Evolutionary conservation across 371 early-diverging fungal species (phyloP), one percentile per base, ranked within the genome.

Genomic region (Massospora cicadina): DNA sequence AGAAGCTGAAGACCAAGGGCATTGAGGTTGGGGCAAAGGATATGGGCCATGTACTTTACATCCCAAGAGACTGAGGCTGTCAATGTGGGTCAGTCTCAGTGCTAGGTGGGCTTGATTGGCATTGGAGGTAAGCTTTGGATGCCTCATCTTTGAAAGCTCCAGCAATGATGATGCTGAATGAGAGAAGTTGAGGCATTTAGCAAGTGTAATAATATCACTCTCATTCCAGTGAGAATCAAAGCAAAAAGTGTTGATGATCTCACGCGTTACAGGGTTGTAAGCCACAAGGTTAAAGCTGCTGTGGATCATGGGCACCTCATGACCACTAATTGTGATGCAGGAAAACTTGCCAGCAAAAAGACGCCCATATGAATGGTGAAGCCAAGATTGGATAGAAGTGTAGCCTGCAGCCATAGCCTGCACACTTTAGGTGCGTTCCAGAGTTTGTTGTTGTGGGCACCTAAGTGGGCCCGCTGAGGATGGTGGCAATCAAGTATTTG

Each of bases 211-310:
- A 12, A 79, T 74, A 69, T 89, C 89, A 21, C 80, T 79, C 0
- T 69, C 68, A 3, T 86, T 85, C 56, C 80, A 76, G 68, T 86
- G 85, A 0, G 88, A 87, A 73, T 91, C 90, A 67, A 87, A 91
- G 12, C 81, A 74, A 5, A 79, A 82, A 23, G 79, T 72, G 64
- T 89, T 85, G 60, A 86, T 62, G 1, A 90, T 69, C 2, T 79
- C 66, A 12, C 85, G 84, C n/a, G 82, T 82, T 2, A 76, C 68
- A 0, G 83, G 81, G 65, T 87, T 87, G 56, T 89, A 71, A 2
- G 81, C 81, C 61, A 84, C 81, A 13, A 90, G 75, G 66, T 89
- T 87, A 55, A 90, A 68, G 21, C 92, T 90, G 59, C 90, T 82
- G 1, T 82, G 80, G 1, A 75, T 76, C 13, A 84, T 76, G n/a